Evolutionary conservation across 2,329 filamentous ascomycete genomes (phyloP), one percentile per base, ranked within the genome.

Genomic region (Cadophora gregata): DNA sequence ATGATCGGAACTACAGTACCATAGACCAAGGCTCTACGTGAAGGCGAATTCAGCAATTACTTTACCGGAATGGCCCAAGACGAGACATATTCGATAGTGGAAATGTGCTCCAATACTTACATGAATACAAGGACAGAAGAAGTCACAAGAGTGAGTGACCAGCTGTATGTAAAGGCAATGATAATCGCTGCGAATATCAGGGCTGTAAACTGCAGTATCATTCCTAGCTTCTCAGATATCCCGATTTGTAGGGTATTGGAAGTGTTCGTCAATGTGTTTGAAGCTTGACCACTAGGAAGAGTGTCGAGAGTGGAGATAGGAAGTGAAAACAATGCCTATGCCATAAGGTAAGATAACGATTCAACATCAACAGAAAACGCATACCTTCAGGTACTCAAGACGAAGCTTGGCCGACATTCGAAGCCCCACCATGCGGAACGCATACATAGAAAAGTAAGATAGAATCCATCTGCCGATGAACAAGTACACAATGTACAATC

Each of bases 301-400:
- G 86, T 86, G 76, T 92, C 90, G 53, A 92, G 86, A 42, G 89
- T 87, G 67, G 89, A 86, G 55, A 92, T 85, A 59, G 88, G 86
- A 76, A 92, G 88, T 2, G 81, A 79, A 59, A 93, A 87, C 4
- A 92, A 82, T 47, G 83, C 81, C 56, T 69, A 21, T 12, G 3
- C 16, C 31, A 10, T 67, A 19, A 64, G 59, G 4, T 42, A 48
- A 24, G 29, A 14, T 47, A 4, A 21, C 21, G 8, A 7, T 21
- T n/a, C 42, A 47, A 21, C 6, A 21, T 47, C 19, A 21, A 6
- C 2, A 7, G 8, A 47, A 33, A 5, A 3, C n/a, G 8, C 53
- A 60, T 27, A 68, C 66, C 42, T 84, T 81, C 19, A 93, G 81
- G 71, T 91, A 93, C 70, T 88, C 83, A 36, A 89, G 82, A 31